Evolutionary conservation across 2,329 filamentous ascomycete genomes (phyloP).

Genomic region (Neocatenulostroma microsporum): DNA sequence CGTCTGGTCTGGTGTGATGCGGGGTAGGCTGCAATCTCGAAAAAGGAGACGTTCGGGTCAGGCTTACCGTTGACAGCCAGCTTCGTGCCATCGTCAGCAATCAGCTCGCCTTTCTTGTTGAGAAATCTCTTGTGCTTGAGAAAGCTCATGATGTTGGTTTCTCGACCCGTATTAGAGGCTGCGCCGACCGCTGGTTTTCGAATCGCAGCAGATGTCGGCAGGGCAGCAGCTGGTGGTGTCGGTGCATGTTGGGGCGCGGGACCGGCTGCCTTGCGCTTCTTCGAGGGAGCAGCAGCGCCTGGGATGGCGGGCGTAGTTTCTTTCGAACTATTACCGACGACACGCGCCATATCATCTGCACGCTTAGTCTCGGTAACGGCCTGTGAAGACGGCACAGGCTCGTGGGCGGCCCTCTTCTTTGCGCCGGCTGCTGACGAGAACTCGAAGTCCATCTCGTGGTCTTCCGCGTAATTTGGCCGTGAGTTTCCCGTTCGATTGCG

Average conservation of each 20-base stretch:
- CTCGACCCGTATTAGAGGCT: slow-evolving; percentile 40
- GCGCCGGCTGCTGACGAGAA: slow-evolving; percentile 38
- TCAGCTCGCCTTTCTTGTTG: slow-evolving; percentile 63
- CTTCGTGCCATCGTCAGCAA: slow-evolving; percentile 83
- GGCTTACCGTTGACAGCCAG: slow-evolving; percentile 76
- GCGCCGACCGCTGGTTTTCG: slow-evolving; percentile 32
- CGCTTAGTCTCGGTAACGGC: slow-evolving; percentile 12
- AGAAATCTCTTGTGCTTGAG: slow-evolving; percentile 61
- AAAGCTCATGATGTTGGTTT: slow-evolving; percentile 86
- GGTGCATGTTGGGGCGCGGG: slow-evolving; percentile 23
- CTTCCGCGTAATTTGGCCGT: slow-evolving; percentile 92
- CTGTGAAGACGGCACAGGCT: slow-evolving; percentile 6
- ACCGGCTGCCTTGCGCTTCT: slow-evolving; percentile 75
- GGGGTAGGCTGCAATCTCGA: slow-evolving; percentile 14
- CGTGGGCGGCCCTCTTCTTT: slow-evolving; percentile 33
- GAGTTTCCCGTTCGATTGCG: slow-evolving; percentile 73
- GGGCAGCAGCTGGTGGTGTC: slow-evolving; percentile 17
- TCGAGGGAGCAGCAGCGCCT: slow-evolving; percentile 53
- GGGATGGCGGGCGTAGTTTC: slow-evolving; percentile 46
- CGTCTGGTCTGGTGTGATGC: slow-evolving; percentile 42
- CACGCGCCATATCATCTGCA: slow-evolving; percentile 10
- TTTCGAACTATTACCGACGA: slow-evolving; percentile 13
- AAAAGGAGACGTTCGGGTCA: slow-evolving; percentile 5
- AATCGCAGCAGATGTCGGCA: slow-evolving; percentile 18
- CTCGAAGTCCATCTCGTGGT: slow-evolving; percentile 86